A percentile compares a stretch with the other conserved stretches of the same genome.
phyloP scores from a whole-genome alignment of 2,329 filamentous ascomycete species.

The Fusarium chaquense region DNA sequence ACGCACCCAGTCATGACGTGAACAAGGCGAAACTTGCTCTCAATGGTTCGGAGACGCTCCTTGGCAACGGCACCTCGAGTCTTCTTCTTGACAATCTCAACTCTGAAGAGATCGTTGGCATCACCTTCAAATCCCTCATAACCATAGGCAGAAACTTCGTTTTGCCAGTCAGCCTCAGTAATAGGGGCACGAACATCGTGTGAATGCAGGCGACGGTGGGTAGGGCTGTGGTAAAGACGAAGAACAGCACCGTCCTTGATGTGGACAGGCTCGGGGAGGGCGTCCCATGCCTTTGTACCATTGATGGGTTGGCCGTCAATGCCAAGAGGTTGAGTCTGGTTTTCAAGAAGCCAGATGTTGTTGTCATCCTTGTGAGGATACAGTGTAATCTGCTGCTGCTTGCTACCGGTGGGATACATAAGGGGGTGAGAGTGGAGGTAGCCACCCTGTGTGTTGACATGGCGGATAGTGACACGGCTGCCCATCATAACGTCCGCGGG shows the following conservation, averaged over 20 bases:
- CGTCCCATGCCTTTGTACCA: constrained; percentile 87
- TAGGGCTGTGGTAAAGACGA: constrained; percentile 84
- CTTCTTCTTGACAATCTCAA: constrained; percentile 93
- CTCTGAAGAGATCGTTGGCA: constrained; percentile 93
- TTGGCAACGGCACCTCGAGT: constrained; percentile 84
- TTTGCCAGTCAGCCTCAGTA: constrained; percentile 92
- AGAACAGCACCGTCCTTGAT: constrained; percentile 85
- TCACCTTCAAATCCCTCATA: constrained; percentile 97
- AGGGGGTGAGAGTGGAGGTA: constrained; percentile 97
- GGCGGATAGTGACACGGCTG: constrained; percentile 85
- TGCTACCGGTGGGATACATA: constrained; percentile 98
- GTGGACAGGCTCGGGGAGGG: constrained; percentile 71
- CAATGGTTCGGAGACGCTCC: constrained; percentile 88
- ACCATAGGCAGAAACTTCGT: constrained; percentile 95
- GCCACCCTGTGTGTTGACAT: constrained; percentile 97
- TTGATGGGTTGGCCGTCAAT: constrained; percentile 80
- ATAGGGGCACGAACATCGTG: constrained; percentile 92
- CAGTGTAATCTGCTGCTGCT: constrained; percentile 98
- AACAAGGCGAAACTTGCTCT: constrained; percentile 95
- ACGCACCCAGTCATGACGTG: constrained; percentile 97
- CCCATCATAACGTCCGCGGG: constrained; percentile 92
- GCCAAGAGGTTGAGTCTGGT: constrained; percentile 90
- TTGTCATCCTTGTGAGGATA: constrained; percentile 99
- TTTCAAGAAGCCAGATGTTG: constrained; percentile 94
- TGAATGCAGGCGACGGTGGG: constrained; percentile 91